Evolutionary conservation across 805 yeast genomes (phyloP), one percentile per base, ranked within the genome.

Genomic region (Metschnikowia vanudenii): DNA sequence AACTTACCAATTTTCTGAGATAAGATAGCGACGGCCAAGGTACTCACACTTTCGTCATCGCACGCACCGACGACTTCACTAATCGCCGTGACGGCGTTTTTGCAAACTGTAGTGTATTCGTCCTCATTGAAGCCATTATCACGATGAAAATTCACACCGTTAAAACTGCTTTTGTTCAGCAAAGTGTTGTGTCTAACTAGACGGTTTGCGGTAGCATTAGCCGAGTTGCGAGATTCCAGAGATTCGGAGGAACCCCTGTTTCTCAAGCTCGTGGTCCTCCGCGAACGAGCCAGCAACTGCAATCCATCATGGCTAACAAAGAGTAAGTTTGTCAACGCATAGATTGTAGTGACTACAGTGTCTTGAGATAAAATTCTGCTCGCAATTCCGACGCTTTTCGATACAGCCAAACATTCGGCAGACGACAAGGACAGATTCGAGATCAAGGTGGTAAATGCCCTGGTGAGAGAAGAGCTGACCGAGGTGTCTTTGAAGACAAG

Each of bases 271-370:
- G 71, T 41, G 60, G 61, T 42, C 64, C 75, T 53, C 41, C 62
- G 54, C 38, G 53, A 52, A 43, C 65, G 56, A 7, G 59, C 54
- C 40, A 55, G 65, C n/a, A 60, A 49, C 43, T 63, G 66, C 29
- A 59, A 56, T 41, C 60, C 68, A 55, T 68, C 76, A 49, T 67
- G 78, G 13, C 76, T 82, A 43, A 74, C 78, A 42, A 84, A 78
- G 28, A 92, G 67, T 49, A 86, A 63, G 61, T 94, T 94, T 16
- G 87, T 81, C 52, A 92, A 73, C 0, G 95, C 82, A 65, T 94
- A 94, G 42, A 94, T 81, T 1, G 92, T 79, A 7, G 96, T 84
- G 8, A 90, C 87, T 18, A 86, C 82, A 1, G 88, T 80, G 60
- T 90, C 97, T 59, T 89, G 92, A 16, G 90, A 80, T 43, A 86